Percentiles rank a stretch among this genome's conserved stretches.
Evolutionary conservation across 768 basidiomycete genomes (phyloP).

Genomic region (Podaxis sp.): DNA sequence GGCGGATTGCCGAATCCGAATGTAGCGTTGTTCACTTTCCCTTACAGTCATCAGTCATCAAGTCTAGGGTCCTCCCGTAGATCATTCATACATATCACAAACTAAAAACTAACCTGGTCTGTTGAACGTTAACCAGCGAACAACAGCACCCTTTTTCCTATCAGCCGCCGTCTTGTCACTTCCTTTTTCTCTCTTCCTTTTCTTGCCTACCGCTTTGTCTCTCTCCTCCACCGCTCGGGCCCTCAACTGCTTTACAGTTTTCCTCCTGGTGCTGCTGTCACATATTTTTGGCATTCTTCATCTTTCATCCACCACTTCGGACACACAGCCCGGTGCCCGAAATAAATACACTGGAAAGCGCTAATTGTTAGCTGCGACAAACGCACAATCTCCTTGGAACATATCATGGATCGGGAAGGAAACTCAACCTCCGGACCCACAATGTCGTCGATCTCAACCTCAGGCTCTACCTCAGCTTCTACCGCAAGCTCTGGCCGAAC

Average conservation of each 20-base stretch:
- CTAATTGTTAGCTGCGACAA: background rate
- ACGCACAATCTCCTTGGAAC: background rate
- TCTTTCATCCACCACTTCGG: background rate
- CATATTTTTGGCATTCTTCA: background rate
- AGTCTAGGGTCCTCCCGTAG: background rate
- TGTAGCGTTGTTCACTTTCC: background rate
- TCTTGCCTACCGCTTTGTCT: background rate
- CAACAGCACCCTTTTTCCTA: constrained; percentile 3
- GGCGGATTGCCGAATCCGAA: constrained; percentile 3
- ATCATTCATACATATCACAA: constrained; percentile 11
- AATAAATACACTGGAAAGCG: background rate
- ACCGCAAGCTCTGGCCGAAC: background rate
- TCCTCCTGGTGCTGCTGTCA: background rate
- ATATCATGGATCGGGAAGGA: background rate
- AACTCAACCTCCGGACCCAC: background rate
- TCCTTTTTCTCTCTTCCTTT: background rate
- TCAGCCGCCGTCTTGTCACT: background rate
- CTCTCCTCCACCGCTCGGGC: background rate
- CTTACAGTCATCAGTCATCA: constrained; percentile 4
- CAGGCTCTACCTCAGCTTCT: background rate
- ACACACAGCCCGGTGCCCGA: background rate
- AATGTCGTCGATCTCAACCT: background rate
- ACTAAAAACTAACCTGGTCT: constrained; percentile 1
- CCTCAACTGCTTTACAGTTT: background rate
- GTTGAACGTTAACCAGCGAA: constrained; percentile 3